A percentile compares a stretch with the other conserved stretches of the same genome.
Evolutionary conservation across 2,329 filamentous ascomycete species (phyloP).

Genomic region (Alternaria panax): DNA sequence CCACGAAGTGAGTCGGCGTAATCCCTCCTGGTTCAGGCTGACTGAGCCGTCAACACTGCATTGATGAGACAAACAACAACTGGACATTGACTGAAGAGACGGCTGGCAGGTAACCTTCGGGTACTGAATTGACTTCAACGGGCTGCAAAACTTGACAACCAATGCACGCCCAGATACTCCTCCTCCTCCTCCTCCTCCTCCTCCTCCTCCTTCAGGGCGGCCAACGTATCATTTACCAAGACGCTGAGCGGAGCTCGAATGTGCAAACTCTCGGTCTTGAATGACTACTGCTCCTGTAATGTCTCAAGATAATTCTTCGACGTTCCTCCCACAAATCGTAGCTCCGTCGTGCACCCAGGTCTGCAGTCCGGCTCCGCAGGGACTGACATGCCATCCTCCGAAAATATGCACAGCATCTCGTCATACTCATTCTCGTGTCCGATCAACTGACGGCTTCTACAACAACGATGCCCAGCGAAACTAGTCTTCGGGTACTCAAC

Average conservation of each 20-base stretch:
- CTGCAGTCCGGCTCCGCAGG: not conserved
- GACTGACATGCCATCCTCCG: constrained; percentile 12
- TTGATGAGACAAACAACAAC: constrained; percentile 18
- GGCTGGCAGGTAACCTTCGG: not conserved
- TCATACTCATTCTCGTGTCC: constrained; percentile 24
- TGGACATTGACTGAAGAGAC: constrained; percentile 15
- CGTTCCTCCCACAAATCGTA: not conserved
- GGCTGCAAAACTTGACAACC: not conserved
- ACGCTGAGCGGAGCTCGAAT: not conserved
- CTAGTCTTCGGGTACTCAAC: constrained; percentile 5
- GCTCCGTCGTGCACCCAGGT: not conserved
- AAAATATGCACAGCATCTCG: constrained; percentile 23
- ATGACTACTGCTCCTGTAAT: not conserved
- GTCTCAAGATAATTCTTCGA: not conserved
- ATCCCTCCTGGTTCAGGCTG: constrained; percentile 23
- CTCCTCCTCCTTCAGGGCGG: not conserved
- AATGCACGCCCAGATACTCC: constrained; percentile 4
- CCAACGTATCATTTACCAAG: not conserved
- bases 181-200: constrained; percentile 1
- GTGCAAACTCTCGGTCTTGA: not conserved
- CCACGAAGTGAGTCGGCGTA: constrained; percentile 34
- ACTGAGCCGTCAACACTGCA: constrained; percentile 15
- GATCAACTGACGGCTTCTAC: constrained; percentile 14
- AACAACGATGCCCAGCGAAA: constrained; percentile 3
- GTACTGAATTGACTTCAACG: not conserved